Evolutionary conservation across 331 rosid species (phyloP).

Genomic region (Malus hybrid): DNA sequence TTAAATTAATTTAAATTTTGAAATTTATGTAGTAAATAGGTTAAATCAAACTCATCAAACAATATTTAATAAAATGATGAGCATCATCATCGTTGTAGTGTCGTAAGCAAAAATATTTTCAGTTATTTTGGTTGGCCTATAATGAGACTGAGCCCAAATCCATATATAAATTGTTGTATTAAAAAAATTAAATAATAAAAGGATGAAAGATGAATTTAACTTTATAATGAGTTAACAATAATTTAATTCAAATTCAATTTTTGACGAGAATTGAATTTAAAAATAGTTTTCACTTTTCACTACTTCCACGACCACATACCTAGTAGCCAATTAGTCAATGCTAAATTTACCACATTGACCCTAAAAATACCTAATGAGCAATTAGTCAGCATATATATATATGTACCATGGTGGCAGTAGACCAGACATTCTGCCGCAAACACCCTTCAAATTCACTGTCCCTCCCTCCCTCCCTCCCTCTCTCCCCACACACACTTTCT

Average conservation of each 20-base stretch:
- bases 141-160: too few relatives aligned
- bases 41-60: too few relatives aligned
- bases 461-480: not conserved
- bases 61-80: too few relatives aligned
- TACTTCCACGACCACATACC: not conserved
- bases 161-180: too few relatives aligned
- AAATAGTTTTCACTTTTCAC: not conserved
- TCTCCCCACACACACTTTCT: not conserved
- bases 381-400: not conserved
- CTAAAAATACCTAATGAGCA: not conserved
- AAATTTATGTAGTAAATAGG: too few relatives aligned
- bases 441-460: not conserved
- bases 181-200: too few relatives aligned
- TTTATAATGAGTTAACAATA: too few relatives aligned
- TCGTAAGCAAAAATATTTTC: too few relatives aligned
- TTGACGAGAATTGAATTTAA: fast-evolving
- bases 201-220: fast-evolving
- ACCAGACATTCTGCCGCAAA: slow-evolving; percentile 10
- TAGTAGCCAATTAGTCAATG: not conserved
- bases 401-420: not conserved
- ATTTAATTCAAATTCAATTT: fast-evolving
- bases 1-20: too few relatives aligned
- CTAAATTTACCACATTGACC: not conserved
- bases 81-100: too few relatives aligned
- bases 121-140: too few relatives aligned